Evolutionary conservation across 768 basidiomycete species (phyloP), one percentile per base, ranked within the genome.

Genomic region (Boletellus sp.): DNA sequence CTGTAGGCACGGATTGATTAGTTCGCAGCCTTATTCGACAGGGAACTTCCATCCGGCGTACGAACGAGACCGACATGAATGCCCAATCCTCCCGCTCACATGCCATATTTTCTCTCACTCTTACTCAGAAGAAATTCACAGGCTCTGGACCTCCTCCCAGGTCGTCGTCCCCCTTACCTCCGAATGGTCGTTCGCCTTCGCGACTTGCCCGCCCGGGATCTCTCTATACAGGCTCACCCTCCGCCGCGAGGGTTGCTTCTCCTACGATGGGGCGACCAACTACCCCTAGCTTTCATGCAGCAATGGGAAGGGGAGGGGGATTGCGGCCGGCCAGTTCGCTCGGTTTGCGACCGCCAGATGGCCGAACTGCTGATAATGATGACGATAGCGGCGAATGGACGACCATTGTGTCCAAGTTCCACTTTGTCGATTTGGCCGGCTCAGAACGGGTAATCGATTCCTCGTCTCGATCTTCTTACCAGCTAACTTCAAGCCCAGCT

Each of bases 41-140:
- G 57, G 96, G 96, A 17, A 87, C 93, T 8, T 80, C 90, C 15
- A 87, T 95, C 37, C 80, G 96, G 26, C 84, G 94, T 48, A 98
- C 96, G 10, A 94, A 95, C 55, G 91, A 94, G 68, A 99, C 96
- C 28, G 91, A 93, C 64, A 97, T 98, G 95, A 99, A 99, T 67
- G 92, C 95, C 22, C 93, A 96, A 67, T 94, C 90, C 2, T 97
- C 95, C 35, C 87, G 96, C 50, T 96, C 93, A 24, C 96, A 99
- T 78, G 96, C 96, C 54, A 98, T 99, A 69, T 98, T 99, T 71
- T 97, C 95, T 34, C 76, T 99, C 45, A 96, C 92, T 12, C 75
- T 99, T 47, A 90, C 84, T 4, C 95, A 97, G 72, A 91, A 87
- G 75, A 93, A 87, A 67, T 91, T 74, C 63, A 76, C 79, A 32